Base-by-base conservation (phyloP, 805 yeast genomes). In the Lipomyces japonicus region DNA sequence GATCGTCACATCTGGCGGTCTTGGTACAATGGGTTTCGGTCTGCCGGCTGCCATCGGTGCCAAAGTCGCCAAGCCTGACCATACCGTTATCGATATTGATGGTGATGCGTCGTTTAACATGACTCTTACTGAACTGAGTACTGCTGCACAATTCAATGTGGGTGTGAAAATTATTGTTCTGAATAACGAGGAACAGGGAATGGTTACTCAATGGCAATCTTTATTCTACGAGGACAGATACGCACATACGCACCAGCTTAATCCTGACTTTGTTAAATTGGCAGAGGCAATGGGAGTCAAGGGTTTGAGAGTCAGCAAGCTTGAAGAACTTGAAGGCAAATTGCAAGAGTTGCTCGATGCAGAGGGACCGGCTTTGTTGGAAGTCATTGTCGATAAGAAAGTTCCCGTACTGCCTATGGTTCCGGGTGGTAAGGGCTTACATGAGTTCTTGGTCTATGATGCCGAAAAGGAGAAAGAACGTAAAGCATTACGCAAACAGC, bases 151-250 rank as follows among this genome's bases (percentile, higher is more conserved):
- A 75, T 95, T 91, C 53, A 77, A 76, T 55, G 84, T 95, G 44
- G 96, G 96, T 50, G 84, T 93, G 58, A 93, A 93, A 75, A 79
- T 87, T 53, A 76, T 88, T 68, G 82, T 93, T 49, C 75, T 93
- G 67, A 93, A 93, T 73, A 93, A 93, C 70, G 97, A 91, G 74
- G 98, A 93, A 75, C 98, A 93, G 75, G 98, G 98, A 67, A 93
- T 93, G 98, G 98, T 93, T 49, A 91, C 97, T 12, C 98, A 93
- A 71, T 93, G 98, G 98, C 98, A 93, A 75, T 85, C 96, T 10
- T 75, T 93, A 55, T 93, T 93, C 76, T 93, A 93, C 72, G 95
- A 91, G 70, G 91, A 91, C 72, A 82, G 98, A 72, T 93, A 87
- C 70, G 78, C 97, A n/a, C 97, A 93, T 72, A 91, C 98, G 22